Base-by-base conservation (phyloP, 495 filamentous ascomycete genomes). In the Aspergillus cristatus region DNA sequence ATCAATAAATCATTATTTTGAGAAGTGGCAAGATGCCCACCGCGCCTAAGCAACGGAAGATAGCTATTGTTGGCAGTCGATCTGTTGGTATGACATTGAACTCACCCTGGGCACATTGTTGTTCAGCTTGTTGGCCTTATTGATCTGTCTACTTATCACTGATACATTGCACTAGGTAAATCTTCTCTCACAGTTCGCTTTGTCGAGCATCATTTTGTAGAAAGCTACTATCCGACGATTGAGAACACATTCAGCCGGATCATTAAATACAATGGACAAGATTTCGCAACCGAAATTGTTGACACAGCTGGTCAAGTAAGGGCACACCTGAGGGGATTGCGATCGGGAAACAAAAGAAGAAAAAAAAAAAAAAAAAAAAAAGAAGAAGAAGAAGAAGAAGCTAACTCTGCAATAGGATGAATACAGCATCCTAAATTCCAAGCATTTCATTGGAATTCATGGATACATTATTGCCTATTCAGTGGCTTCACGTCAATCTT, bases 361-460 rank as follows among this genome's bases (percentile, higher is more conserved):
- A n/a, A n/a, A n/a, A n/a, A n/a, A n/a, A n/a, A 6, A 26, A 11
- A 26, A 26, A 26, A 13, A 18, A 35, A 25, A 46, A 35, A 26
- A 26, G 24, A 26, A 11, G 24, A 26, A 26, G 24, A 11, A 11
- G 24, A n/a, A n/a, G 24, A 26, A 26, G 11, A 28, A 34, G 43
- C 48, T 41, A 49, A 47, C 37, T 24, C 12, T 28, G 18, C 32
- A 18, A 32, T 58, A 94, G 87, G 91, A 99, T 66, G 93, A 98
- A 60, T 97, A 98, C 65, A 90, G 83, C 54, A 96, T 97, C 51
- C 70, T 98, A 36, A 96, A 94, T 60, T 94, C 85, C 30, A 95
- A 96, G 60, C 93, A 98, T 62, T 97, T 97, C 58, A 98, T 98
- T 65, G 91, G 91, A 43, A 96, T 97, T 48, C 91, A 98, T 74